Evolutionary conservation across 2,329 filamentous ascomycete species (phyloP), one percentile per base, ranked within the genome.

Genomic region (Phoma herbarum): DNA sequence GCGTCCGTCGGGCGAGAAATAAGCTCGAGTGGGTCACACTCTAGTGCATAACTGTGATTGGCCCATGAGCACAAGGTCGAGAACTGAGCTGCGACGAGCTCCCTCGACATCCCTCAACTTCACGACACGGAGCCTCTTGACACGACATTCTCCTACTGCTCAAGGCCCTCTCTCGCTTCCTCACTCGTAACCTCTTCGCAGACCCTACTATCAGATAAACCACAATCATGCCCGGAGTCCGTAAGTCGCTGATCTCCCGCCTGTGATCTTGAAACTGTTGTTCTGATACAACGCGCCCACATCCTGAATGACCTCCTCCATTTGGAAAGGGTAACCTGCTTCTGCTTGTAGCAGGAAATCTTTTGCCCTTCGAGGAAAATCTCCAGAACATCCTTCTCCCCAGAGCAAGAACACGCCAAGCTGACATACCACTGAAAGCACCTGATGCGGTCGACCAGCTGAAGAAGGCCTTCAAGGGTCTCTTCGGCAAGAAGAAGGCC

Each of bases 391-490:
- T n/a, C n/a, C n/a, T n/a, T n/a, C n/a, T n/a, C n/a, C n/a, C n/a
- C n/a, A n/a, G 10, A 42, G 14, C 11, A 16, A 14, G 7, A 23
- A 20, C 10, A 18, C 4, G 25, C 25, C 14, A 22, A 12, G 23
- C 56, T 59, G 26, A 59, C 56, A 45, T 50, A 31, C 4, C 25
- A 50, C 31, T 28, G 26, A 48, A 39, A 78, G 75, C 76, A 48
- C 76, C 66, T 47, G 74, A 78, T 59, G 73, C 75, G 44, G 51
- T 75, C 53, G 64, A 71, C 49, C 71, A 69, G 59, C 60, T 75
- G 66, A 78, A 78, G 73, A 75, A 75, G 67, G 66, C 67, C 61
- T 68, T 77, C 63, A 78, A 76, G 68, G 64, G 70, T 57, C 59
- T 77, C 59, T 77, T 78, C 60, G 48, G 59, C 62, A 73, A 65